Percentiles rank a stretch among this genome's conserved stretches.
Evolutionary conservation across 345 rosid species (phyloP).

Genomic region (Schrenkiella parvula): DNA sequence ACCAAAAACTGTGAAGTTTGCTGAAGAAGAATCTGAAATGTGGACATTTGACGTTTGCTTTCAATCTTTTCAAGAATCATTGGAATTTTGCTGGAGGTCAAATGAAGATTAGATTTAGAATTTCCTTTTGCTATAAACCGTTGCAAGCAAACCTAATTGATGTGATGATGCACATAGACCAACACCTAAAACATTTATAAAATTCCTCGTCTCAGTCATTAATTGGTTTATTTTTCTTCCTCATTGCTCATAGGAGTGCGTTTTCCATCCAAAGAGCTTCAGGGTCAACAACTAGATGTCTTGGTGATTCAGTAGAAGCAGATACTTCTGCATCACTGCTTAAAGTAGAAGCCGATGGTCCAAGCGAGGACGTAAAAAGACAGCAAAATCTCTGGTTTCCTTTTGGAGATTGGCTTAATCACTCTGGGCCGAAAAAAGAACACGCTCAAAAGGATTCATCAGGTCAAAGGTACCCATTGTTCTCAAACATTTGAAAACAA

Average conservation of each 20-base stretch:
- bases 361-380: conserved; percentile 28
- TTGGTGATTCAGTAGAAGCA: conserved; percentile 34
- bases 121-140: neutral
- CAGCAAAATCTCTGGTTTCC: conserved; percentile 47
- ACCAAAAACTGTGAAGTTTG: neutral
- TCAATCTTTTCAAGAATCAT: neutral
- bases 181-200: neutral
- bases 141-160: neutral
- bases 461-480: conserved; percentile 39
- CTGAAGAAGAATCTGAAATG: neutral
- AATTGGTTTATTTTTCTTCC: neutral
- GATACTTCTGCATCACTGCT: conserved; percentile 35
- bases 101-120: too few relatives aligned
- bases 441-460: conserved; percentile 26
- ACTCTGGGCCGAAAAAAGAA: conserved; percentile 43
- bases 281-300: conserved; percentile 35
- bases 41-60: neutral
- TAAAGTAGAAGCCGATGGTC: conserved; percentile 35
- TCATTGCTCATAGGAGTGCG: conserved; percentile 60
- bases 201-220: neutral
- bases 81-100: neutral
- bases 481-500: neutral
- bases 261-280: conserved; percentile 62
- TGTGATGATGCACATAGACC: neutral
- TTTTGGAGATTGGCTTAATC: conserved; percentile 57